Base-by-base conservation (phyloP, 2,329 filamentous ascomycete genomes). In the Pseudocercospora pini-densiflorae region DNA sequence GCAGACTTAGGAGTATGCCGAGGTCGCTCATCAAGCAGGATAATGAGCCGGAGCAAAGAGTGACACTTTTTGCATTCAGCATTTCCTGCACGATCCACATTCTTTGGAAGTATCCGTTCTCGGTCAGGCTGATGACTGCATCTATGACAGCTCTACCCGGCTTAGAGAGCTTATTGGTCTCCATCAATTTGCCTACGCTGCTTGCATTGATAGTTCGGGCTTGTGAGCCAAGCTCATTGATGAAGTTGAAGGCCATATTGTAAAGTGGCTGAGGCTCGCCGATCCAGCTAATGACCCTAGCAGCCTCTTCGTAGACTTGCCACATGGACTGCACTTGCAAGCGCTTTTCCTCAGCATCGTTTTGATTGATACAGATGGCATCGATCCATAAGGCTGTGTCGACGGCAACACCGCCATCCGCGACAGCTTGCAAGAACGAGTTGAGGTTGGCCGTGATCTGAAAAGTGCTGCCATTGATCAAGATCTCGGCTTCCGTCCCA, bases 361-460 rank as follows among this genome's bases (percentile, higher is more conserved):
- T 1, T 58, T 67, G 65, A 27, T 67, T 64, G 57, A 67, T 67
- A 33, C 65, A 64, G 23, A 64, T 53, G 2, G 61, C 55, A n/a
- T 67, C 65, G 5, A 58, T 31, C 65, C 65, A 67, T 9, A 33
- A 16, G 16, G 54, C 29, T 21, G 54, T 23, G 43, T 21, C 5
- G 16, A 47, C n/a, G 10, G 43, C 1, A 21, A 47, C 43, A 3
- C n/a, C 7, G 16, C 43, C 43, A 12, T 7, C 43, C 21, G 21
- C 43, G n/a, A 21, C 43, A 21, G 43, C 43, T 23, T 23, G 16
- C 43, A 47, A 47, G 43, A 47, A 47, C 21, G 43, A 47, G 43
- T 47, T 1, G 21, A 47, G 43, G 7, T 47, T 47, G 16, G 6
- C 43, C 43, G 43, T 21, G n/a, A 47, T 10, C 1, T 3, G 1